Evolutionary conservation across 73 alveolate species (phyloP), one percentile per base, ranked within the genome.

Genomic region (Paramecium sonneborni): DNA sequence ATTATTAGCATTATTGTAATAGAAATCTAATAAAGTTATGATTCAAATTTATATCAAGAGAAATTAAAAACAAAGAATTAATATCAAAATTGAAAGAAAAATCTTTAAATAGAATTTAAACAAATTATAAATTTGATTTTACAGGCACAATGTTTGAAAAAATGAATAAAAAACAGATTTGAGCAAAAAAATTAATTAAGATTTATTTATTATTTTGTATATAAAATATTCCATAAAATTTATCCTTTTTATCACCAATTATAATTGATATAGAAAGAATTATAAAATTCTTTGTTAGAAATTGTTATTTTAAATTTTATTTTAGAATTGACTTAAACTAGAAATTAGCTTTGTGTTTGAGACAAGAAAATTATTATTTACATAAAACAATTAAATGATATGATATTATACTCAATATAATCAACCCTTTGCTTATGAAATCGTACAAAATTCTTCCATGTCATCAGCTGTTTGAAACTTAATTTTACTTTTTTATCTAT

Each of bases 381-480:
- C 18, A 52, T 18, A n/a, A 52, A n/a, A 52, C 10, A 52, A 52
- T 52, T 18, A 52, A n/a, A n/a, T 52, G 18, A n/a, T 30, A 52
- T 52, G n/a, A 2, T 52, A 52, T 18, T n/a, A 52, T 30, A 18
- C 68, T 52, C 68, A 52, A n/a, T n/a, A 18, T 18, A 52, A n/a
- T 52, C 68, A 52, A 3, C 14, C 30, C 14, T 52, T 52, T 18
- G 68, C 30, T 52, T 52, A 52, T 52, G 68, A 52, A 4, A 74
- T 74, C 6, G 74, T 79, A 46, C 90, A 79, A 79, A 39, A 79
- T 62, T 43, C 90, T 44, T 79, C 90, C 72, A 43, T 18, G 23
- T 79, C 90, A 41, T 79, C 76, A 6, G 46, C 6, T 21, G 85
- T 68, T 20, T 39, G 28, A 26, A 39, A 79, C 23, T 46, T 79